Base-by-base conservation (phyloP, 1,284 basidiomycete genomes). In the Schizopora paradoxa region DNA sequence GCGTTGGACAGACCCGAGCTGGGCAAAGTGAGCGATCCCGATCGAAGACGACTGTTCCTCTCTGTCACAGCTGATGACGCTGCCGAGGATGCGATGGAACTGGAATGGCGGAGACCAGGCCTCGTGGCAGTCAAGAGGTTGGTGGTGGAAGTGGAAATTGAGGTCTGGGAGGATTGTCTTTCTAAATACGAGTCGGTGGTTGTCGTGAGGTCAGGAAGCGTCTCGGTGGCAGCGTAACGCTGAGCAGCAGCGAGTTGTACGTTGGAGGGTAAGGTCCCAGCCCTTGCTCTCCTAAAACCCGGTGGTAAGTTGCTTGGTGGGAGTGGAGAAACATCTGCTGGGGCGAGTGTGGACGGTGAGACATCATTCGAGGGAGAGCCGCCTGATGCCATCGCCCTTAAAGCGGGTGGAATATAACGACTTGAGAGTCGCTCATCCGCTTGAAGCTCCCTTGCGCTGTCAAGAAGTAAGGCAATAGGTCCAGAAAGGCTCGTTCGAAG, bases 191-290 rank as follows among this genome's bases (percentile, higher is more conserved):
- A 76, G 52, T 86, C 85, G 37, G 79, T 76, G 43, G 80, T 78
- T 27, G 73, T 69, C 32, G 77, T 63, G 47, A 73, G 67, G 54
- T 67, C 74, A 46, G 71, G 65, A 51, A 82, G 63, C 31, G 71
- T 74, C 64, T 63, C 78, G 40, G 80, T 77, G 42, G 82, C 74
- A 19, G 82, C 82, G 28, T 83, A 85, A 62, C 80, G 87, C 52
- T 82, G 79, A 64, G 90, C 86, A 40, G 87, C 86, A 47, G 86
- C 86, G 56, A 90, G 82, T 62, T 87, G 85, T 45, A 90, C 84
- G 62, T 90, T 89, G 58, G 87, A 89, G 68, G 86, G 86, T 60
- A 90, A 76, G 74, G 86, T 90, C 54, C 86, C 86, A 57, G 86
- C 86, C 80, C 87, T 86, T 59, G 86, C 86, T 73, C 86, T 82